Conservation (phyloP, 257 asterid species). For the Parsonsia alboflavescens region DNA sequence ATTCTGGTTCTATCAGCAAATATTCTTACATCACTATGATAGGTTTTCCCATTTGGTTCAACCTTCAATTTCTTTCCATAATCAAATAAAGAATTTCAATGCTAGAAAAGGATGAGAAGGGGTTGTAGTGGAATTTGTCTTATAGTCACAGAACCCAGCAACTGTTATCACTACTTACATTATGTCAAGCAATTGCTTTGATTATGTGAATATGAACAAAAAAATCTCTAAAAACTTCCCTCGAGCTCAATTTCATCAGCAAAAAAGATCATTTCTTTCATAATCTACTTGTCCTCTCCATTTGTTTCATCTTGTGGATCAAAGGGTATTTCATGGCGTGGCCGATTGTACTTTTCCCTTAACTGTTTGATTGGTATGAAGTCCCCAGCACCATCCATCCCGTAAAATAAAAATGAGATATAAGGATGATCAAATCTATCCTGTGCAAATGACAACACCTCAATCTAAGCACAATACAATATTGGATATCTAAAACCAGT, state of each 20-base stretch:
- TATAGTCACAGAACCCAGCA: neutral
- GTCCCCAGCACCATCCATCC: conserved; percentile 87
- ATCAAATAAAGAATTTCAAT: neutral
- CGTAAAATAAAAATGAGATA: conserved; percentile 74
- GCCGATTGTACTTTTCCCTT: conserved; percentile 77
- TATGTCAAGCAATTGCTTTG: neutral
- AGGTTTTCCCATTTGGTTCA: neutral
- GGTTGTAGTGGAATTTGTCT: neutral
- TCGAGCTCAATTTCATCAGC: neutral
- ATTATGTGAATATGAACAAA: neutral
- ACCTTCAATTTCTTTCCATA: neutral
- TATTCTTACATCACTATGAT: neutral
- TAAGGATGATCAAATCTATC: conserved; percentile 87
- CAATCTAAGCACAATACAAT: conserved; percentile 11
- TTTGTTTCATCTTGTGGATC: conserved; percentile 44
- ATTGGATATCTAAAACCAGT: conserved; percentile 3
- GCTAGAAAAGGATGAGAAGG: neutral
- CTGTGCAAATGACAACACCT: conserved; percentile 31
- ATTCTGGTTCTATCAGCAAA: neutral
- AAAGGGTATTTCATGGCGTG: conserved; percentile 81
- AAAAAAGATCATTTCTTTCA: neutral
- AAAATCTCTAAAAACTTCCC: neutral
- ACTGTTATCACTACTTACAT: neutral
- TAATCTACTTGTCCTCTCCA: conserved; percentile 36
- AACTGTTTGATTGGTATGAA: conserved; percentile 88